Evolutionary conservation across 2,329 filamentous ascomycete species (phyloP), one percentile per base, ranked within the genome.

Genomic region (Dactylella cylindrospora): DNA sequence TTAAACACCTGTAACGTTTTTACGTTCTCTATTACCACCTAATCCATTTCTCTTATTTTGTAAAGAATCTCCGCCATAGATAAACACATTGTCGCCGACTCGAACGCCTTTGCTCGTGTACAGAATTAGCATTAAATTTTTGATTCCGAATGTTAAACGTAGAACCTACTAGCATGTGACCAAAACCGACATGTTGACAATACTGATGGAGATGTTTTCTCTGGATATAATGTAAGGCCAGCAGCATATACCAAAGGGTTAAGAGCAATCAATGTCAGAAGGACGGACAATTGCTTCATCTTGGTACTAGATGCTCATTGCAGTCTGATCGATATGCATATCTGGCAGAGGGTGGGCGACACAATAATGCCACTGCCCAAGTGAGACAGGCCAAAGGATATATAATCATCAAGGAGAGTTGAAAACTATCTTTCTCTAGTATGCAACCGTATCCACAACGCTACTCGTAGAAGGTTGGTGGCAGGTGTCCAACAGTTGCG

Each of bases 131-230:
- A 9, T 5, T 8, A 12, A 40, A 3, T n/a, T 4, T 20, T 22
- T n/a, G 12, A 23, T 23, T 19, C 15, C 13, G 15, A 12, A 28
- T 7, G 10, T 3, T 12, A 1, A 10, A 23, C 9, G 23, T n/a
- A 35, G n/a, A 17, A 45, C 49, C 45, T 54, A 62, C 57, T 62
- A 7, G 57, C 57, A 23, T 62, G 57, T 1, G 57, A 31, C 49
- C 49, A 54, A 19, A 62, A 33, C 40, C 26, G 49, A 25, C 57
- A 62, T 10, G 17, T 8, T n/a, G 41, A 47, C 12, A 50, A 17
- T 25, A 40, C 45, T 9, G n/a, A 15, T n/a, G 33, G 12, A n/a
- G 13, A n/a, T 10, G 29, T 6, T 13, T 17, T 32, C 33, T 53
- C 41, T 3, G 49, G 49, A 44, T 29, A 19, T 2, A 28, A n/a